Evolutionary conservation across 192 early-diverging fungal species (phyloP).

Genomic region (Backusella liffmaniae): DNA sequence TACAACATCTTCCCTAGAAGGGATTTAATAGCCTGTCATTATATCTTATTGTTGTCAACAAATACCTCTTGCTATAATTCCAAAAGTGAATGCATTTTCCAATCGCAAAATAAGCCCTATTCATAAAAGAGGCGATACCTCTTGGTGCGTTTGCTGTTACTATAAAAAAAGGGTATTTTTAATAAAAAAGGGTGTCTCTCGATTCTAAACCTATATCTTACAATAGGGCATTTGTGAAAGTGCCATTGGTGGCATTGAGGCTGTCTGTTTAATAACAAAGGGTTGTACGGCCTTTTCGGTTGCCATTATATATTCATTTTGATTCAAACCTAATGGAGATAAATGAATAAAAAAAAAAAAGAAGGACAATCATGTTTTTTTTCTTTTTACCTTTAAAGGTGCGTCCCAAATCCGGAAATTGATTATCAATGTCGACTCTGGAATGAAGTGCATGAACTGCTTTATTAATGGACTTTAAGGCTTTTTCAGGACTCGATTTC

Average conservation of each 20-base stretch:
- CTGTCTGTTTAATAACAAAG: neutral
- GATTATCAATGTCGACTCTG: neutral
- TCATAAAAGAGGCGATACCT: slow-evolving; percentile 90
- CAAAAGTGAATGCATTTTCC: slow-evolving; percentile 88
- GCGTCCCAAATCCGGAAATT: slow-evolving; percentile 19
- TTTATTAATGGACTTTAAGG: neutral
- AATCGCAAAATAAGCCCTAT: slow-evolving; percentile 89
- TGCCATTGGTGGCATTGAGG: neutral
- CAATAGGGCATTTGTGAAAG: slow-evolving; percentile 1
- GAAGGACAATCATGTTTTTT: neutral
- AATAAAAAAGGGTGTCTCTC: neutral
- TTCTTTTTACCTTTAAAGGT: neutral
- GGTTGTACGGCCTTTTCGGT: neutral
- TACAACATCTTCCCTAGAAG: slow-evolving; percentile 55
- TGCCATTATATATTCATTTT: slow-evolving; percentile 7
- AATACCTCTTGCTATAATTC: slow-evolving; percentile 80
- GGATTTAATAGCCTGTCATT: neutral
- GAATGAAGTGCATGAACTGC: neutral
- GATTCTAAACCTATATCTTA: neutral
- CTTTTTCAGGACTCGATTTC: slow-evolving; percentile 1
- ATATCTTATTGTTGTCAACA: neutral
- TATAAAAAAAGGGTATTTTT: slow-evolving; percentile 10
- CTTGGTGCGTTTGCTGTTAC: slow-evolving; percentile 71
- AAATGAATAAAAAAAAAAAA: neutral
- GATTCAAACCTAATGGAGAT: neutral